Evolutionary conservation across 2,329 filamentous ascomycete genomes (phyloP).

Genomic region (Grosmannia clavigera): DNA sequence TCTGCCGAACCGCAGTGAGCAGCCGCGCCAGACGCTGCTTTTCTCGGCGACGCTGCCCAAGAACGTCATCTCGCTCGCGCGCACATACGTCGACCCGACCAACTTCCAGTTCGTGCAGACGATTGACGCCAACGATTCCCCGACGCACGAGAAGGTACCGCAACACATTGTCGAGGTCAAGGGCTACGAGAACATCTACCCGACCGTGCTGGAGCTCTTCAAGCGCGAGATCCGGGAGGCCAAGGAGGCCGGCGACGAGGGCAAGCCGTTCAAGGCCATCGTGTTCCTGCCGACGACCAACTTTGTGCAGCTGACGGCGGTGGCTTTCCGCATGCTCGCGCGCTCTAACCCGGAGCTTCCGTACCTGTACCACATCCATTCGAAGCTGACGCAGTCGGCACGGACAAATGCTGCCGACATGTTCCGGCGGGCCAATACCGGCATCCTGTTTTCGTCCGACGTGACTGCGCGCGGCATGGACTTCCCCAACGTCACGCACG

Average conservation of each 20-base stretch:
- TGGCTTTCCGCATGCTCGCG: slow-evolving; percentile 41
- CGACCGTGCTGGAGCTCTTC: slow-evolving; percentile 65
- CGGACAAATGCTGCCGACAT: slow-evolving; percentile 58
- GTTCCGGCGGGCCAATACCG: slow-evolving; percentile 55
- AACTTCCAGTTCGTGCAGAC: slow-evolving; percentile 86
- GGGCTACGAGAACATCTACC: slow-evolving; percentile 64
- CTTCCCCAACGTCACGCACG: slow-evolving; percentile 41
- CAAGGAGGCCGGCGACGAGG: slow-evolving; percentile 24
- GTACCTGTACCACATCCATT: slow-evolving; percentile 55
- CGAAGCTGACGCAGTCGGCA: slow-evolving; percentile 55
- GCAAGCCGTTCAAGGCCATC: slow-evolving; percentile 81
- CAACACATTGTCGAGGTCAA: slow-evolving; percentile 60
- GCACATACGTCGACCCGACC: slow-evolving; percentile 60
- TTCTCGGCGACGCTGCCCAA: slow-evolving; percentile 89
- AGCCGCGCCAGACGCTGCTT: slow-evolving; percentile 78
- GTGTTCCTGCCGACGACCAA: slow-evolving; percentile 77
- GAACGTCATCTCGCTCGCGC: slow-evolving; percentile 70
- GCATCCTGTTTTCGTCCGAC: slow-evolving; percentile 64
- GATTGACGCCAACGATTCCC: slow-evolving; percentile 67
- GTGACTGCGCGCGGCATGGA: slow-evolving; percentile 76
- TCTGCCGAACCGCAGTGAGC: slow-evolving; percentile 50
- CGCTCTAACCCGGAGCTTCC: slow-evolving; percentile 27
- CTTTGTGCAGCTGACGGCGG: slow-evolving; percentile 52
- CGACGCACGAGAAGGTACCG: slow-evolving; percentile 74
- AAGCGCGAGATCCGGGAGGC: slow-evolving; percentile 40